Base-by-base conservation (phyloP, 1,139 yeast genomes). In the Nakaseomyces bracarensis region DNA sequence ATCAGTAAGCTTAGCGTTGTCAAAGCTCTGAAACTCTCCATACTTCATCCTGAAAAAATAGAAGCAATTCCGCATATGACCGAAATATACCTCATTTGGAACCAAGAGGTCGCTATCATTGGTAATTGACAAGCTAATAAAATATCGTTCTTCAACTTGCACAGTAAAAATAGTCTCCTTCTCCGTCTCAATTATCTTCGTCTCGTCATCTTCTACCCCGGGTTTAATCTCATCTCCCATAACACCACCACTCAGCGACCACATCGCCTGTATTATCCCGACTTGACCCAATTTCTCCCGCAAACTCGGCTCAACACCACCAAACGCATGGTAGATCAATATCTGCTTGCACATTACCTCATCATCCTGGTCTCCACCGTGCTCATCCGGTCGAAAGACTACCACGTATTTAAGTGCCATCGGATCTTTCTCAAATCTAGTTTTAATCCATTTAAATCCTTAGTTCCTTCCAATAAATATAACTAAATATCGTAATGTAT, bases 261-360 rank as follows among this genome's bases (percentile, higher is more conserved):
- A 55, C 25, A 66, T 52, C 0, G 69, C 71, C 42, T 65, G 65
- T 4, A 67, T 52, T 13, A 67, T 50, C 3, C 72, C 70, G 22
- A 67, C 52, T 25, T 54, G 55, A 15, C 65, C 49, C 30, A 65
- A 45, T 48, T 61, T 60, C 7, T 57, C 63, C 46, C 65, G 58
- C 11, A 53, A 37, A n/a, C 56, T 39, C 7, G 47, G 38, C 9
- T 40, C 46, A 3, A 40, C 41, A 11, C 38, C 44, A 7, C 44
- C 48, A 42, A 60, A 60, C 15, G 56, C 52, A 40, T 60, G 58
- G 44, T 54, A 57, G 14, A 60, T 45, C 22, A 60, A 37, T 18
- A 60, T 42, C 43, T 57, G 52, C 38, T 50, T 50, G 29, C 50
- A 16, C 22, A 23, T 21, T 4, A 25, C 38, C n/a, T 6, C 28